A percentile compares a stretch with the other conserved stretches of the same genome.
phyloP scores from a whole-genome alignment of 1,139 yeast species.

The Petasospora rhodanensis region DNA sequence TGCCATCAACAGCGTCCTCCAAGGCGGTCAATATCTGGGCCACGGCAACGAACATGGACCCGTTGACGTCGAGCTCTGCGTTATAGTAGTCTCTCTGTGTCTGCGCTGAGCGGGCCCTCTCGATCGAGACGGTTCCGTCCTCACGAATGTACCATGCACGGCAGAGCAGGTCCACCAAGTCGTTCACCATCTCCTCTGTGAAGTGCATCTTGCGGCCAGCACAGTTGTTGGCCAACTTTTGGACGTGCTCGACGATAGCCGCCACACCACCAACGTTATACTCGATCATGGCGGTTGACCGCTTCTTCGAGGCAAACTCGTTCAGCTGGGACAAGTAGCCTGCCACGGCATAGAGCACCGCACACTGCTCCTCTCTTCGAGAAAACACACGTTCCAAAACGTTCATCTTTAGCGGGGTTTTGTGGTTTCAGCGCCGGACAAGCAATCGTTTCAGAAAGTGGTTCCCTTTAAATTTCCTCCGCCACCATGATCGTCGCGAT shows the following conservation, averaged over 20 bases:
- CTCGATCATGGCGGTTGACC: conserved; percentile 10
- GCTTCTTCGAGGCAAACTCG: conserved; percentile 10
- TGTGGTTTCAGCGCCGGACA: too few relatives aligned
- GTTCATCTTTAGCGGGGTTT: too few relatives aligned
- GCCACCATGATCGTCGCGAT: too few relatives aligned
- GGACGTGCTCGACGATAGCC: conserved; percentile 13
- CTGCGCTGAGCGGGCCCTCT: conserved; percentile 2
- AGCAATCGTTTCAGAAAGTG: too few relatives aligned
- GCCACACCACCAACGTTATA: conserved; percentile 22
- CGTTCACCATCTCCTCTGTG: conserved; percentile 2
- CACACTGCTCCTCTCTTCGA: conserved; percentile 9
- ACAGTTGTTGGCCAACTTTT: conserved; percentile 3
- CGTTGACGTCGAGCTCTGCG: conserved; percentile 13
- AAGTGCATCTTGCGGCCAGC: conserved; percentile 5
- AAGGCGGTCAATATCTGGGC: conserved; percentile 11
- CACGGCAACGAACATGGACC: conserved; percentile 14
- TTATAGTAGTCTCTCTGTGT: conserved; percentile 11
- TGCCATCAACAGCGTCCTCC: conserved; percentile 1
- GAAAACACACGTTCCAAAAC: conserved; percentile 7
- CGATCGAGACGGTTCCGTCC: conserved; percentile 8
- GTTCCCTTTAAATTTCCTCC: too few relatives aligned
- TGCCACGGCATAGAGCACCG: conserved; percentile 11
- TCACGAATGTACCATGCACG: conserved; percentile 15
- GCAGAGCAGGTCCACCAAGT: conserved; percentile 6
- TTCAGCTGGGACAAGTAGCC: conserved; percentile 11